phyloP scores from a whole-genome alignment of 176 grass and related monocot species.

The Eragrostis nindensis region DNA sequence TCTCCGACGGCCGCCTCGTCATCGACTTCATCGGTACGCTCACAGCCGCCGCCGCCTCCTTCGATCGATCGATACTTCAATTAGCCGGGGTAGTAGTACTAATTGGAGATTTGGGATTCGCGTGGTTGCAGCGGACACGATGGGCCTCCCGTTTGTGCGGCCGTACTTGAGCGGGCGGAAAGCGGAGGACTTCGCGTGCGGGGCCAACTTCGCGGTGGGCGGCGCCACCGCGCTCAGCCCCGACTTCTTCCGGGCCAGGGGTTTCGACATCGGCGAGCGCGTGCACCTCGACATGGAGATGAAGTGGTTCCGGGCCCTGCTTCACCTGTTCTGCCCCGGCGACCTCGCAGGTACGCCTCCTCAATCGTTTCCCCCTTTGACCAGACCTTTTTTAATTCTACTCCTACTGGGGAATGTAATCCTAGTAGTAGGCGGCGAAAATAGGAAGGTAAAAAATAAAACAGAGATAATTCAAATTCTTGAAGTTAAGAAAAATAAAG shows the following conservation, averaged over 20 bases:
- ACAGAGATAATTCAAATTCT: background rate
- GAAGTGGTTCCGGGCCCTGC: conserved; percentile 72
- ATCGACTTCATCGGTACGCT: conserved; percentile 77
- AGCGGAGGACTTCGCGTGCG: conserved; percentile 54
- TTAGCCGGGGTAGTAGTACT: background rate
- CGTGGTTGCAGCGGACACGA: conserved; percentile 46
- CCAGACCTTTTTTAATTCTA: background rate
- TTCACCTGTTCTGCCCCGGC: conserved; percentile 44
- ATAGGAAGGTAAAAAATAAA: background rate
- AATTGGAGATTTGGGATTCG: conserved; percentile 20
- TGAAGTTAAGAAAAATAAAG: background rate
- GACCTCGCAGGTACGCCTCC: conserved; percentile 34
- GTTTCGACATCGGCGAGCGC: conserved; percentile 50
- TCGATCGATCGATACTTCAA: background rate
- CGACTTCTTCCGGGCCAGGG: conserved; percentile 67
- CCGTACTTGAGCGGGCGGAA: conserved; percentile 59
- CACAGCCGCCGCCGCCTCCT: background rate
- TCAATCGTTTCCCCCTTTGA: background rate
- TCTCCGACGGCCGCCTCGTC: conserved; percentile 70
- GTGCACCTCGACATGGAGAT: conserved; percentile 71
- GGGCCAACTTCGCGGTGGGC: conserved; percentile 86
- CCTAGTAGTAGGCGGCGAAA: background rate
- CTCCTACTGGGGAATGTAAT: background rate
- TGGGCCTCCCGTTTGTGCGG: conserved; percentile 59
- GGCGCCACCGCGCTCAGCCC: conserved; percentile 71